Conservation (phyloP, 1,284 basidiomycete genomes). For the Melampsora abietis-canadensis region DNA sequence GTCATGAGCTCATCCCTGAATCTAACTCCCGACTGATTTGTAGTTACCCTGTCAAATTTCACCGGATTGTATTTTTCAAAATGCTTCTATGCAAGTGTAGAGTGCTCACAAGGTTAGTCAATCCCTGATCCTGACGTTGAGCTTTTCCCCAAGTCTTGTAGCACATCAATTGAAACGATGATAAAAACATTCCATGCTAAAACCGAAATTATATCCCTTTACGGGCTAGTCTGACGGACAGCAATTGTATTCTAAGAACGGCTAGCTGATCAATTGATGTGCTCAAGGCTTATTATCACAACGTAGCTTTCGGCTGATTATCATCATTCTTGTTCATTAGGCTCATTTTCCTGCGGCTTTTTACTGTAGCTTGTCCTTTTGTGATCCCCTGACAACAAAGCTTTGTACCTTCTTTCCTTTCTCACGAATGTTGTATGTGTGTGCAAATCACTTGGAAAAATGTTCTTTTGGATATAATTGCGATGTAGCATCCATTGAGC, state of each 20-base stretch:
- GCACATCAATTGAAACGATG: slow-evolving; percentile 1
- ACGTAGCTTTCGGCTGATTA: too few species aligned
- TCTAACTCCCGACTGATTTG: background rate
- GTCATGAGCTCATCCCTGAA: background rate
- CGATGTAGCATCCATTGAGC: too few species aligned
- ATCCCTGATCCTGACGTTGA: background rate
- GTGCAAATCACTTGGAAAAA: too few species aligned
- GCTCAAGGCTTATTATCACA: too few species aligned
- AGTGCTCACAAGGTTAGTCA: background rate
- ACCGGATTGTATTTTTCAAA: background rate
- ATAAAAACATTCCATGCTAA: slow-evolving; percentile 23
- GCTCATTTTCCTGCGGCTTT: too few species aligned
- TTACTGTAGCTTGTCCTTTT: too few species aligned
- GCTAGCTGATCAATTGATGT: slow-evolving; percentile 20
- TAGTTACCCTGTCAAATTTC: background rate
- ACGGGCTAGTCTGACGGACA: background rate
- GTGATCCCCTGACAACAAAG: too few species aligned
- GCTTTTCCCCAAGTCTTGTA: background rate
- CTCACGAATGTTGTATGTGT: too few species aligned
- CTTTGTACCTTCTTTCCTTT: too few species aligned
- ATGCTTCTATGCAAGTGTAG: background rate
- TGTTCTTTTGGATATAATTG: too few species aligned
- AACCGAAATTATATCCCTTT: background rate
- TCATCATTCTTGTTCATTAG: too few species aligned
- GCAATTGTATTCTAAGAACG: slow-evolving; percentile 23